A percentile compares a stretch with the other conserved stretches of the same genome.
Evolutionary conservation across 2,329 filamentous ascomycete genomes (phyloP).

Genomic region (Graphiopsis chlorocephala): DNA sequence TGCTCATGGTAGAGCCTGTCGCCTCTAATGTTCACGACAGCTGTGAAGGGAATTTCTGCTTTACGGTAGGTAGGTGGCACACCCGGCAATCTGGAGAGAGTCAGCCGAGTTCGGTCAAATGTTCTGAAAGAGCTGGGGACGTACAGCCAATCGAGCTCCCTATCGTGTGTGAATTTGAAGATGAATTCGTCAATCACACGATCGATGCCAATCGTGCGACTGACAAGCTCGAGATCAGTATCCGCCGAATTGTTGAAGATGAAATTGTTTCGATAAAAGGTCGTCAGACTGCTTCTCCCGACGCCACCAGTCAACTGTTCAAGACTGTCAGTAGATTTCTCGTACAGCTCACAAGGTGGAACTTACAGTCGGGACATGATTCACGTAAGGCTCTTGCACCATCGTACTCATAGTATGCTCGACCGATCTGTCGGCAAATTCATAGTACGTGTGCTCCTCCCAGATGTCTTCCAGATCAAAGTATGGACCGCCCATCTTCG

Average conservation of each 20-base stretch:
- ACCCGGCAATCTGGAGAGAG: slow-evolving; percentile 50
- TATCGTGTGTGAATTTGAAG: slow-evolving; percentile 62
- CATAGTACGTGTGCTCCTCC: slow-evolving; percentile 72
- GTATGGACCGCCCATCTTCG: slow-evolving; percentile 59
- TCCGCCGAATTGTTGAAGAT: slow-evolving; percentile 71
- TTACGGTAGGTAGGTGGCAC: slow-evolving; percentile 55
- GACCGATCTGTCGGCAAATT: slow-evolving; percentile 67
- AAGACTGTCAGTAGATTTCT: not conserved
- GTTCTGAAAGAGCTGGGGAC: slow-evolving; percentile 30
- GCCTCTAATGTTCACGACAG: slow-evolving; percentile 65
- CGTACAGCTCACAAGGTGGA: too few species aligned
- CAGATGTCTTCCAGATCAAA: slow-evolving; percentile 76
- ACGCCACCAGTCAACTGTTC: slow-evolving; percentile 60
- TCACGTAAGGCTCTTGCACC: slow-evolving; percentile 76
- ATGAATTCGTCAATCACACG: slow-evolving; percentile 71
- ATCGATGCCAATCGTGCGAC: slow-evolving; percentile 69
- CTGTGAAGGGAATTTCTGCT: slow-evolving; percentile 61
- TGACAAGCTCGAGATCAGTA: slow-evolving; percentile 65
- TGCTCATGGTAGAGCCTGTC: slow-evolving; percentile 69
- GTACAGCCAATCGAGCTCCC: slow-evolving; percentile 67
- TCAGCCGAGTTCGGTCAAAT: not conserved
- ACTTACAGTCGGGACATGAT: slow-evolving; percentile 63
- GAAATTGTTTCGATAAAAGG: slow-evolving; percentile 72
- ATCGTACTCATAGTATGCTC: slow-evolving; percentile 77
- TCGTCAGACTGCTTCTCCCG: slow-evolving; percentile 59